These are phyloP conservation scores for Saussurea involucrata DNA, from an alignment of 129 eudicot genomes.

Conservation along the genomic window DNA sequence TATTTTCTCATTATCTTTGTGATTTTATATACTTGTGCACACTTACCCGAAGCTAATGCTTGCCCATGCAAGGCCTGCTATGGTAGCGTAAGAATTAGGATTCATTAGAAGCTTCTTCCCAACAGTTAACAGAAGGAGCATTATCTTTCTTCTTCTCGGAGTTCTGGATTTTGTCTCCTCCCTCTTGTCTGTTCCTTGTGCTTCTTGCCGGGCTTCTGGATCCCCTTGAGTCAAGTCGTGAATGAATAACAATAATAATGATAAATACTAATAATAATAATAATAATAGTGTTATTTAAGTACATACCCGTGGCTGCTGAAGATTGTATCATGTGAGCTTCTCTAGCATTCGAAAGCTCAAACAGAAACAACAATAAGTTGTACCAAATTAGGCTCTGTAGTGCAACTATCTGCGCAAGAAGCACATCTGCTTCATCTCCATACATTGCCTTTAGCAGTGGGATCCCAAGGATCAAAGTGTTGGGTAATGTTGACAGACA, in stretches of 20 bases:
- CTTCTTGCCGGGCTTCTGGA: constrained; percentile 36
- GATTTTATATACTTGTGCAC: not conserved
- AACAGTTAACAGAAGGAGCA: constrained; percentile 35
- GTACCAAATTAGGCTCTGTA: constrained; percentile 79
- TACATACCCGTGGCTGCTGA: constrained; percentile 47
- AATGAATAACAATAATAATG: no score
- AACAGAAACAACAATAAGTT: constrained; percentile 60
- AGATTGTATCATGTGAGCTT: constrained; percentile 30
- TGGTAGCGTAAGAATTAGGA: constrained; percentile 72
- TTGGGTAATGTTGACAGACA: constrained; percentile 77
- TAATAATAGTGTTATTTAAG: no score
- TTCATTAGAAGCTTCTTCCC: constrained; percentile 71
- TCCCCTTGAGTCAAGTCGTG: constrained; percentile 24
- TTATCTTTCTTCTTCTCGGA: constrained; percentile 29
- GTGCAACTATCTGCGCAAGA: constrained; percentile 63
- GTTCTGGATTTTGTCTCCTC: constrained; percentile 22
- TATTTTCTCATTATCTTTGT: not conserved
- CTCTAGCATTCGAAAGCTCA: constrained; percentile 53
- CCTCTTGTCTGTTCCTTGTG: constrained; percentile 26
- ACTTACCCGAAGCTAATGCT: constrained; percentile 67
- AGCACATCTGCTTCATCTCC: constrained; percentile 57
- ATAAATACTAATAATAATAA: no score
- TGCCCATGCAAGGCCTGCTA: constrained; percentile 75
- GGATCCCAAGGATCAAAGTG: constrained; percentile 74
- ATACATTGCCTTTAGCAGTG: constrained; percentile 62